Base-by-base conservation (phyloP, 306 rosid species). In the Hylodesmum podocarpum region DNA sequence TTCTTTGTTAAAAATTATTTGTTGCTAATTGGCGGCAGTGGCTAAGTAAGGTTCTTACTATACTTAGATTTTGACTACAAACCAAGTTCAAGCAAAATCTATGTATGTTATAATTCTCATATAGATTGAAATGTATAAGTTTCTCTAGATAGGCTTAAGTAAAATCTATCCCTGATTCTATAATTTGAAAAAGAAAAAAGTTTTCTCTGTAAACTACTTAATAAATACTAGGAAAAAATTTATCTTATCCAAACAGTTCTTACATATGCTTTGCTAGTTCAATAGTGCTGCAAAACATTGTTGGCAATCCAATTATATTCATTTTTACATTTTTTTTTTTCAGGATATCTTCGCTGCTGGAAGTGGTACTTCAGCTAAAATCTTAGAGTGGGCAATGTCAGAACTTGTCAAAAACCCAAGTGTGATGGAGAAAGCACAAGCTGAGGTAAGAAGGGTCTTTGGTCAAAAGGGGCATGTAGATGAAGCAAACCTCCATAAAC, bases 261-360 rank as follows among this genome's bases (percentile, higher is more conserved):
- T 46, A 46, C 0, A 46, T 15, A 46, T n/a, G 24, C 8, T 31
- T 24, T 41, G 15, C 24, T 66, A 66, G 7, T 24, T 2, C 21
- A 13, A 16, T 47, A 40, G 37, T 43, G 14, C 21, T 24, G 15
- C 57, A 24, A 14, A 15, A 40, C 1, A 15, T 11, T 36, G 33
- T 64, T 10, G 70, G 18, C 49, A 19, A 39, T 11, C 21, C 49
- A 19, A 39, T 11, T 39, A 12, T 19, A 33, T 22, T 37, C 6
- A 65, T 6, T 41, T 37, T 21, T 19, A 8, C 70, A 34, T 54
- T 28, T 71, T 0, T 54, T 28, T 71, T 0, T 77, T 74, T 34
- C 74, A 80, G 91, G 91, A 84, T 65, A 80, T 84, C 0, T 87
- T 80, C 33, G 34, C 58, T 51, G 91, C 78, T 21, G 88, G 91